These are phyloP conservation scores for Vigna unguiculata DNA, from an alignment of 306 rosid species.

Conservation along the genomic window DNA sequence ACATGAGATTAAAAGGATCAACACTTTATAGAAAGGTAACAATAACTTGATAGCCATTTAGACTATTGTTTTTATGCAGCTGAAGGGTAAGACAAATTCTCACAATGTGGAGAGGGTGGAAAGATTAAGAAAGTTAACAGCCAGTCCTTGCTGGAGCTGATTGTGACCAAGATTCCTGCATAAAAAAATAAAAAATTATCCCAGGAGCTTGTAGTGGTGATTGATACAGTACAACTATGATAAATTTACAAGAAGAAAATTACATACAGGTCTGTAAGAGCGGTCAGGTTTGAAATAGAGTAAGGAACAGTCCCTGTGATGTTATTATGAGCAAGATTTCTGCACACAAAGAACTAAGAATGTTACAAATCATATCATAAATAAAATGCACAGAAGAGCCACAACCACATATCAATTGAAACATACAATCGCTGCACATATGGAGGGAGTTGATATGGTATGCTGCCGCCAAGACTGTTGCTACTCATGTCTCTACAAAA, in stretches of 20 bases:
- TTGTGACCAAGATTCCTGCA: constrained; percentile 85
- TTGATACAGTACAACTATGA: constrained; percentile 31
- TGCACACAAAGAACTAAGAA: constrained; percentile 53
- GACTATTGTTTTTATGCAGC: constrained; percentile 28
- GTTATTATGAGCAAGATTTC: constrained; percentile 78
- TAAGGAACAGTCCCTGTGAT: constrained; percentile 74
- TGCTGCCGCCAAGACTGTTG: constrained; percentile 73
- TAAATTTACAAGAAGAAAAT: constrained; percentile 41
- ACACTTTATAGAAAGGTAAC: constrained; percentile 27
- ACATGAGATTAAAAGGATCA: constrained; percentile 15
- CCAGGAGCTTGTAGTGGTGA: constrained; percentile 24
- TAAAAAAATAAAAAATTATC: constrained; percentile 29
- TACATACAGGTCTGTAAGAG: constrained; percentile 80
- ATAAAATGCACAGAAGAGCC: constrained; percentile 29
- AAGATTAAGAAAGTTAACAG: constrained; percentile 68
- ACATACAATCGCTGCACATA: constrained; percentile 73
- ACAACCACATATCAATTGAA: constrained; percentile 37
- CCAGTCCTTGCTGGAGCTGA: constrained; percentile 78
- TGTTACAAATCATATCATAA: constrained; percentile 29
- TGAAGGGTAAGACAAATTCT: constrained; percentile 53
- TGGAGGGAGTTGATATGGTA: constrained; percentile 83
- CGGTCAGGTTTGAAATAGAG: constrained; percentile 66
- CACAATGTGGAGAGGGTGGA: constrained; percentile 78
- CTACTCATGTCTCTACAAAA: constrained; percentile 83
- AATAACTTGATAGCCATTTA: constrained; percentile 39